Evolutionary conservation across 78 protist species (phyloP).

Genomic region (Emiliania huxleyi): DNA sequence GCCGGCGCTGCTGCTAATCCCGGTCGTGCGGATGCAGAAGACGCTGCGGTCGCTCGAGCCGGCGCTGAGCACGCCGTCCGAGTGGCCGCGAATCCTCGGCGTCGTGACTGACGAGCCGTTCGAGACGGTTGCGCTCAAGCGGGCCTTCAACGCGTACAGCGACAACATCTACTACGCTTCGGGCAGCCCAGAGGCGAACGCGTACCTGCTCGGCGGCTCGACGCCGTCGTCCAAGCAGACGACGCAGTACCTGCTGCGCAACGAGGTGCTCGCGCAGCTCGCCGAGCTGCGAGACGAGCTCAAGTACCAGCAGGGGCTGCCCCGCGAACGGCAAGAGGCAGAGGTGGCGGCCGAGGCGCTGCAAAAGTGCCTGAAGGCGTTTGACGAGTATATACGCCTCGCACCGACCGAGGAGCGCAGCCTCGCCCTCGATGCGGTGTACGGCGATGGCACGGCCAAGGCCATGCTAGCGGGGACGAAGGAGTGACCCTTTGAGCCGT

Average conservation of each 20-base stretch:
- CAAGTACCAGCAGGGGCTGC: neutral
- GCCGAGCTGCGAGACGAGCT: neutral
- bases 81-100: neutral
- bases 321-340: neutral
- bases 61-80: neutral
- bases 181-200: neutral
- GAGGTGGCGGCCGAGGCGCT: neutral
- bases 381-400: neutral
- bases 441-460: too few species aligned
- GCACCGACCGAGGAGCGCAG: neutral
- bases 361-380: neutral
- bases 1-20: neutral
- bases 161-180: slow-evolving; percentile 1
- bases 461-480: too few species aligned
- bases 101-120: neutral
- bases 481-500: too few species aligned
- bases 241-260: neutral
- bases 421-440: too few species aligned
- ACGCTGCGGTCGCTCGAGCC: neutral
- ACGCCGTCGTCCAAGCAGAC: neutral
- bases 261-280: neutral
- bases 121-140: neutral
- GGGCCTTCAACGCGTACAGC: neutral
- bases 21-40: neutral
- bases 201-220: neutral